Conservation (phyloP, 257 asterid species). For the Voacanga thouarsii region DNA sequence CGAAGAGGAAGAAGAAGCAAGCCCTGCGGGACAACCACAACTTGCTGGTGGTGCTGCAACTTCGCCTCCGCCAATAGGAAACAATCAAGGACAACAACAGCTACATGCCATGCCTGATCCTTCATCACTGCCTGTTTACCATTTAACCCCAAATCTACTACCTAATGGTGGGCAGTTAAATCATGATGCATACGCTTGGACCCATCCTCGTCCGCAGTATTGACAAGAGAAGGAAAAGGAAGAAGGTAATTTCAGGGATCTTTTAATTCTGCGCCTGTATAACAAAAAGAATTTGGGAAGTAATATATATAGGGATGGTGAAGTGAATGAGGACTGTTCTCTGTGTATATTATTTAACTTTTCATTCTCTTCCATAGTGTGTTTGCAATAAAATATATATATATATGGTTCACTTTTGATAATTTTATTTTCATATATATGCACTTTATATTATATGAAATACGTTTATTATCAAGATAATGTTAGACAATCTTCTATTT, state of each 20-base stretch:
- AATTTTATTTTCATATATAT: background rate
- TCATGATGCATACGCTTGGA: constrained; percentile 62
- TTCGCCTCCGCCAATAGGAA: constrained; percentile 34
- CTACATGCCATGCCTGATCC: constrained; percentile 38
- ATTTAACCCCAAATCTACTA: constrained; percentile 45
- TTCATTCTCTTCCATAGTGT: constrained; percentile 1
- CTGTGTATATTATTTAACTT: constrained; percentile 27
- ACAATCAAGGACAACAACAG: constrained; percentile 12
- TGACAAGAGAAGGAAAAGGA: constrained; percentile 9
- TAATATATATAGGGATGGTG: constrained; percentile 1
- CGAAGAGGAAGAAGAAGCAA: constrained; percentile 36
- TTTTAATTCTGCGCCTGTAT: constrained; percentile 1
- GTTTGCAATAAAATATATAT: constrained; percentile 18
- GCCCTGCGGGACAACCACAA: constrained; percentile 5
- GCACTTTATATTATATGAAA: background rate
- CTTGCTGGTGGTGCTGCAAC: constrained; percentile 7
- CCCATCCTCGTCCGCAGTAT: constrained; percentile 36
- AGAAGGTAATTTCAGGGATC: constrained; percentile 14
- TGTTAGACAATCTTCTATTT: background rate
- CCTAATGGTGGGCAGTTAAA: constrained; percentile 51
- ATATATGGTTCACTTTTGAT: background rate
- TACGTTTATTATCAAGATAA: background rate
- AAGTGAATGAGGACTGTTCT: constrained; percentile 9
- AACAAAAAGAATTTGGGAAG: constrained; percentile 10
- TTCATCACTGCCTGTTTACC: constrained; percentile 37